Evolutionary conservation across 805 yeast species (phyloP).

Genomic region (Candida orba): DNA sequence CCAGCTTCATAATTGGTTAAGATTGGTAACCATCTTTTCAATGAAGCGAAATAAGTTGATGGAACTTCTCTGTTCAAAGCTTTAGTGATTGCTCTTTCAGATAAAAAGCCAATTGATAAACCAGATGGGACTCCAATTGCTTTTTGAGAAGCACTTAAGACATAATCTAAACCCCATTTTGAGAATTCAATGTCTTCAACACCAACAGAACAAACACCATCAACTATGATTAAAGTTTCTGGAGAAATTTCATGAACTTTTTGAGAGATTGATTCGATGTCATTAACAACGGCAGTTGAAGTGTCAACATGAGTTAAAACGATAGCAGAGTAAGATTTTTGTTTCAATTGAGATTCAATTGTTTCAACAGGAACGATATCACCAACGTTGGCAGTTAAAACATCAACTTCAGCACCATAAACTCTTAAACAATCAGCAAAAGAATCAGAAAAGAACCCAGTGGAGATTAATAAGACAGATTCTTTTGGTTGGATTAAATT

Average conservation of each 20-base stretch:
- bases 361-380: conserved; percentile 50
- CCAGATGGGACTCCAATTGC: conserved; percentile 96
- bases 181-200: conserved; percentile 83
- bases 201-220: conserved; percentile 92
- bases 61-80: conserved; percentile 44
- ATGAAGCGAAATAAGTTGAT: conserved; percentile 51
- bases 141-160: conserved; percentile 88
- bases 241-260: conserved; percentile 65
- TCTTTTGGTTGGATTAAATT: conserved; percentile 65
- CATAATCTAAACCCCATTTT: conserved; percentile 85
- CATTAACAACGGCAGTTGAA: conserved; percentile 85
- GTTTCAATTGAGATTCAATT: conserved; percentile 48
- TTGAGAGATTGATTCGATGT: conserved; percentile 55
- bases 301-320: conserved; percentile 96
- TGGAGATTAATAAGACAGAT: conserved; percentile 70
- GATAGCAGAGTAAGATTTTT: conserved; percentile 53
- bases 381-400: conserved; percentile 66
- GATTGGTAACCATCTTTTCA: conserved; percentile 83
- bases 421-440: conserved; percentile 69
- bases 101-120: conserved; percentile 66
- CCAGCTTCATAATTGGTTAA: conserved; percentile 82
- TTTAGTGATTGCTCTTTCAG: conserved; percentile 64
- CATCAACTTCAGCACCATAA: conserved; percentile 74
- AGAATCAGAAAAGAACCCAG: conserved; percentile 85
- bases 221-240: conserved; percentile 76